phyloP scores from a whole-genome alignment of 805 yeast genomes.

The Ogataea philodendri region DNA sequence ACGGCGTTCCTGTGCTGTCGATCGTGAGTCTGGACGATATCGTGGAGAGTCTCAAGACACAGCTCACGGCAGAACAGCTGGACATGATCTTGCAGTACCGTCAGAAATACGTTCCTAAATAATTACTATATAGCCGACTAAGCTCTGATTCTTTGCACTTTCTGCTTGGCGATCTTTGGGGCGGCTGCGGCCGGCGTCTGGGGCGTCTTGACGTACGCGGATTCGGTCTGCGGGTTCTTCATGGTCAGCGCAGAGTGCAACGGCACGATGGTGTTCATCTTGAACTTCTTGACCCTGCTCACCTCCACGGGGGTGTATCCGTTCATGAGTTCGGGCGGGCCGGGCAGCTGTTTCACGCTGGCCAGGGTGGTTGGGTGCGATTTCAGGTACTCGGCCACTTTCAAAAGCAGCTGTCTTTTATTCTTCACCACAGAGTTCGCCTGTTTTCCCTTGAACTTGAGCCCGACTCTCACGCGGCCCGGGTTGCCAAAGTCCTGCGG shows the following conservation, averaged over 20 bases:
- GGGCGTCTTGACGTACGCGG: constrained; percentile 57
- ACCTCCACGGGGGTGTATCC: constrained; percentile 54
- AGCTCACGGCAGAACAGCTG: constrained; percentile 57
- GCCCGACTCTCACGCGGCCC: constrained; percentile 82
- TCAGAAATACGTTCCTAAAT: constrained; percentile 43
- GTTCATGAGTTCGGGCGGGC: constrained; percentile 57
- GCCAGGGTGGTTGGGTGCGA: constrained; percentile 66
- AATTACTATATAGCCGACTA: constrained; percentile 6
- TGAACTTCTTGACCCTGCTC: constrained; percentile 83
- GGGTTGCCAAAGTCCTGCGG: constrained; percentile 98
- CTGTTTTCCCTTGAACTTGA: constrained; percentile 49
- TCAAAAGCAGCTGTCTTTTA: constrained; percentile 65
- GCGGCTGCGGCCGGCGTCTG: constrained; percentile 34
- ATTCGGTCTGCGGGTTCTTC: constrained; percentile 80
- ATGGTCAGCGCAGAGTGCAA: constrained; percentile 74
- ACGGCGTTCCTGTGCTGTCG: constrained; percentile 77
- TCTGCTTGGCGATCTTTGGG: constrained; percentile 52
- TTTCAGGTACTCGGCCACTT: constrained; percentile 59
- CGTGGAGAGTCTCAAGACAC: constrained; percentile 53
- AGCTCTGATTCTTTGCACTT: constrained; percentile 57
- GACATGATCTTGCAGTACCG: constrained; percentile 59
- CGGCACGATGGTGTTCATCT: constrained; percentile 87
- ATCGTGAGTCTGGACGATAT: constrained; percentile 79
- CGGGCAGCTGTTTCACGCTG: constrained; percentile 61
- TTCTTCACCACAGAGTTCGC: constrained; percentile 38